These are phyloP conservation scores for Scytalidium sp. DNA, from an alignment of 2,329 filamentous ascomycete species.

Conservation along the genomic window DNA sequence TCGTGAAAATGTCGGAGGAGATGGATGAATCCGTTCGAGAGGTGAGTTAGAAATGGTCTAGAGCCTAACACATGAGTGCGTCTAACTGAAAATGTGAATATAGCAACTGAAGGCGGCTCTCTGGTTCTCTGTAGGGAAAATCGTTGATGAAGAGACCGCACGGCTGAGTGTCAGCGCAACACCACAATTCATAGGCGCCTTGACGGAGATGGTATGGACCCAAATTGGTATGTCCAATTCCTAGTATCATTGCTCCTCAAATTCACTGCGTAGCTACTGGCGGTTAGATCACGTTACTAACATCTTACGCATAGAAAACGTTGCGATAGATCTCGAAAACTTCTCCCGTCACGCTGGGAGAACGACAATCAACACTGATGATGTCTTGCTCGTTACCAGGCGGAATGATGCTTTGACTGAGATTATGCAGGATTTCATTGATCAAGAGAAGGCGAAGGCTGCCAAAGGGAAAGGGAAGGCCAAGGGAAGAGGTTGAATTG, in stretches of 20 bases:
- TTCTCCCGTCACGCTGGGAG: slow-evolving; percentile 78
- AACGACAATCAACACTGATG: slow-evolving; percentile 75
- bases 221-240: slow-evolving; percentile 65
- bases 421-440: slow-evolving; percentile 69
- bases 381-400: slow-evolving; percentile 82
- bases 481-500: neutral
- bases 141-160: slow-evolving; percentile 81
- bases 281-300: slow-evolving; percentile 1
- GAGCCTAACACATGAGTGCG: no score
- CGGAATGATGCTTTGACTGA: slow-evolving; percentile 82
- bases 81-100: neutral
- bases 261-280: neutral
- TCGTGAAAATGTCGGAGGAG: slow-evolving; percentile 12
- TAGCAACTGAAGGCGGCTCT: slow-evolving; percentile 81
- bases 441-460: slow-evolving; percentile 51
- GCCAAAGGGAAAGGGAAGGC: slow-evolving; percentile 8
- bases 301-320: slow-evolving; percentile 38
- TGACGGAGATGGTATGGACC: slow-evolving; percentile 84
- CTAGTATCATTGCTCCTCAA: neutral
- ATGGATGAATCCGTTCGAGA: slow-evolving; percentile 14
- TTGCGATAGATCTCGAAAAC: slow-evolving; percentile 59
- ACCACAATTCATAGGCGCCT: slow-evolving; percentile 80
- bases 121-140: slow-evolving; percentile 81
- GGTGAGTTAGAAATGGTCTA: slow-evolving; percentile 2
- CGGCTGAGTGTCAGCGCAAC: slow-evolving; percentile 78